A percentile compares a stretch with the other conserved stretches of the same genome.
Evolutionary conservation across 179 eudicot genomes (phyloP).

Genomic region (Corrigiola litoralis): DNA sequence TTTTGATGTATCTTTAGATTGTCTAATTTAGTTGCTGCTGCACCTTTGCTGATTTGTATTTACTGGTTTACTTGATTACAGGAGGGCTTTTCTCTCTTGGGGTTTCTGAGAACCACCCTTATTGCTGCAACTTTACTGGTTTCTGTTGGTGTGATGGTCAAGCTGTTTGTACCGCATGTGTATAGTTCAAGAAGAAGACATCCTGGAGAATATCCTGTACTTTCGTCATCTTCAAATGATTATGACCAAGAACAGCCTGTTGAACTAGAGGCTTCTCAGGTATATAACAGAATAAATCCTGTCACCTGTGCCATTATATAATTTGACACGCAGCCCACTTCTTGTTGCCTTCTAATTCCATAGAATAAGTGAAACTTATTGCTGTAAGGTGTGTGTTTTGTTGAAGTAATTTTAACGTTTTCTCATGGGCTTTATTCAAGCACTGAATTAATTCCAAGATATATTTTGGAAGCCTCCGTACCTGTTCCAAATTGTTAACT

Average conservation of each 20-base stretch:
- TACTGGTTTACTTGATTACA: slow-evolving; percentile 33
- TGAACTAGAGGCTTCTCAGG: slow-evolving; percentile 45
- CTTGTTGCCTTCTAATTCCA: background rate
- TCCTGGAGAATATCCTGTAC: slow-evolving; percentile 23
- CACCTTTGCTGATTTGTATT: background rate
- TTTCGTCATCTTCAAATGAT: slow-evolving; percentile 33
- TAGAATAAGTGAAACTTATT: background rate
- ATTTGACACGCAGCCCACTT: background rate
- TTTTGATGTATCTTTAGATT: background rate
- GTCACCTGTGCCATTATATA: background rate
- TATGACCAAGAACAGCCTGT: slow-evolving; percentile 22
- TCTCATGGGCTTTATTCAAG: too few relatives aligned
- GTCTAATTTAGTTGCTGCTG: background rate
- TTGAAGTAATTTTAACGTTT: too few relatives aligned
- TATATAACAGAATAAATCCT: slow-evolving; percentile 15
- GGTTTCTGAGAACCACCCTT: slow-evolving; percentile 41
- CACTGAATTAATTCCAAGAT: too few relatives aligned
- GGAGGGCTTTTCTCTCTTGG: slow-evolving; percentile 49
- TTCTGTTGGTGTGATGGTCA: slow-evolving; percentile 46
- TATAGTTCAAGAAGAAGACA: slow-evolving; percentile 35
- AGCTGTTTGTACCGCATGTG: slow-evolving; percentile 45
- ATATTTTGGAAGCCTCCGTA: too few relatives aligned
- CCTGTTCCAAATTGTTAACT: too few relatives aligned
- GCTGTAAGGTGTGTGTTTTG: too few relatives aligned
- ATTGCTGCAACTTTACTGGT: slow-evolving; percentile 54